These are phyloP conservation scores for Pythium angustatum DNA, from an alignment of 352 stramenopile genomes.

Conservation along the genomic window DNA sequence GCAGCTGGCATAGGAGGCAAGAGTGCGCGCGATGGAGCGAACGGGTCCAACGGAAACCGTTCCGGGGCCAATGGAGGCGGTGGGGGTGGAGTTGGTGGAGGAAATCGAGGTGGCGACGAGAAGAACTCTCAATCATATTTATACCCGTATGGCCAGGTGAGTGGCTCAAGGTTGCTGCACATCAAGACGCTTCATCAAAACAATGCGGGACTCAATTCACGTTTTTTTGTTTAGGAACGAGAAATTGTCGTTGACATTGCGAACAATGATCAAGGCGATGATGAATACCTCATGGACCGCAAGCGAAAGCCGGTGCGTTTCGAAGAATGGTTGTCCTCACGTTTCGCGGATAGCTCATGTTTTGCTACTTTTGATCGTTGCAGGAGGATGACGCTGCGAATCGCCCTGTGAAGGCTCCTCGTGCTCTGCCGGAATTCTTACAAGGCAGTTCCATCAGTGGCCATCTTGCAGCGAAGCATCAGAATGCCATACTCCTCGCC, in stretches of 20 bases:
- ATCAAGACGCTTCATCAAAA: no score
- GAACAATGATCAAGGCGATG: conserved; percentile 66
- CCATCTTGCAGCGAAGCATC: conserved; percentile 83
- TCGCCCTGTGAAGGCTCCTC: conserved; percentile 57
- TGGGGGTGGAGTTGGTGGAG: conserved; percentile 34
- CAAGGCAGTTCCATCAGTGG: conserved; percentile 85
- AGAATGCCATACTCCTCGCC: conserved; percentile 24
- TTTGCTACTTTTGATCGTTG: no score
- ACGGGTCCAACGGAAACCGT: conserved; percentile 42
- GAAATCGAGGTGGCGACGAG: conserved; percentile 43
- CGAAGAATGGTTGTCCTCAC: background rate
- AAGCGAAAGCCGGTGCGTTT: conserved; percentile 59
- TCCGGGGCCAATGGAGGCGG: conserved; percentile 25
- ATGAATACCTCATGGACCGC: conserved; percentile 79
- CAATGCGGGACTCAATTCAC: no score
- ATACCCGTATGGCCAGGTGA: conserved; percentile 80
- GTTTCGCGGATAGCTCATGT: no score
- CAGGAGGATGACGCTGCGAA: conserved; percentile 59
- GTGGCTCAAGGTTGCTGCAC: no score
- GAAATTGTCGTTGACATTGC: conserved; percentile 89
- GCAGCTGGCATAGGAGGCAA: conserved; percentile 76
- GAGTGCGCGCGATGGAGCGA: conserved; percentile 41
- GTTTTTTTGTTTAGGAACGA: conserved; percentile 41
- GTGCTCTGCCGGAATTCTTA: conserved; percentile 77
- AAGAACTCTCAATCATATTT: conserved; percentile 82